phyloP scores from a whole-genome alignment of 106 monocot genomes.

The Xerophyta viscosa region DNA sequence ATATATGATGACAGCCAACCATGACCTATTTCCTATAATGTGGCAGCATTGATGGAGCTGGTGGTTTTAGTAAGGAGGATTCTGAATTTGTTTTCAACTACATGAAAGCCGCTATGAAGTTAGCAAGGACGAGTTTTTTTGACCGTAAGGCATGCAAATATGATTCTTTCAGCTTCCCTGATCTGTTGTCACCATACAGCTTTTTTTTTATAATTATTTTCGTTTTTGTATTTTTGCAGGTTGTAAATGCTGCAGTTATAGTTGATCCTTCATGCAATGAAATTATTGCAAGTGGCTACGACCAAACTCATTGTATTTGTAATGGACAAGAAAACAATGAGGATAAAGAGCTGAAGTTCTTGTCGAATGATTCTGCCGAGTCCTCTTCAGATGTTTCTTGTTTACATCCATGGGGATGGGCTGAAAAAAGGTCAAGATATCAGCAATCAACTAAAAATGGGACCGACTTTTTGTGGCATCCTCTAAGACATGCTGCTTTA shows the following conservation, averaged over 20 bases:
- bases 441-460: conserved; percentile 9
- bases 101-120: conserved; percentile 23
- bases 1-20: no score
- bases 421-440: conserved; percentile 7
- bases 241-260: conserved; percentile 57
- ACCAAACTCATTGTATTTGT: conserved; percentile 19
- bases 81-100: conserved; percentile 29
- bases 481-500: conserved; percentile 69
- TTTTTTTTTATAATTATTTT: neutral
- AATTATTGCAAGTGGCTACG: conserved; percentile 52
- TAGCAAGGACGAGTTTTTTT: conserved; percentile 17
- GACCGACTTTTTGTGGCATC: conserved; percentile 53
- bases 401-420: conserved; percentile 9
- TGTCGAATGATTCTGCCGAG: neutral
- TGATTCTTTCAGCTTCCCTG: neutral
- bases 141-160: conserved; percentile 29
- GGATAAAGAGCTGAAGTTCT: neutral
- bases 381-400: conserved; percentile 34
- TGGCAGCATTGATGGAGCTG: conserved; percentile 34
- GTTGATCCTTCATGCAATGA: conserved; percentile 6
- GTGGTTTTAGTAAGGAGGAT: no score
- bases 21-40: no score
- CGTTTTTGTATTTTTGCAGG: conserved; percentile 19
- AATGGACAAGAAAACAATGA: conserved; percentile 4
- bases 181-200: neutral